Evolutionary conservation across 805 yeast species (phyloP).

Genomic region (Candida argentea): DNA sequence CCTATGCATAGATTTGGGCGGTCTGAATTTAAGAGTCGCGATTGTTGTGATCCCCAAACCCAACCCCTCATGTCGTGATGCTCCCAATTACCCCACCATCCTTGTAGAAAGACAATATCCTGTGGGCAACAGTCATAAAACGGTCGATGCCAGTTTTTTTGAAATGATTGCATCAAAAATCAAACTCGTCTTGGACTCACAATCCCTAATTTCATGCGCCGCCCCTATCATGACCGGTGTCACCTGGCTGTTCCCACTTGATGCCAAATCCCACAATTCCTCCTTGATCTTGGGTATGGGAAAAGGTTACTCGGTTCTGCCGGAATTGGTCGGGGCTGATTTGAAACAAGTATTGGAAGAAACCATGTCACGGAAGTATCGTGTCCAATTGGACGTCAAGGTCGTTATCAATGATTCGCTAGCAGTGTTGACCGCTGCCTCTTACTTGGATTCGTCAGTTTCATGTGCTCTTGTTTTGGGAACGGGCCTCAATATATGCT

Average conservation of each 20-base stretch:
- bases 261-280: conserved; percentile 28
- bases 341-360: conserved; percentile 32
- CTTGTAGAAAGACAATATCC: conserved; percentile 27
- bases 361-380: conserved; percentile 13
- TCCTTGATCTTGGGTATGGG: conserved; percentile 44
- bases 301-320: conserved; percentile 46
- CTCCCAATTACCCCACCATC: conserved; percentile 4
- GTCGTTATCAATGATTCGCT: conserved; percentile 53
- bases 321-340: conserved; percentile 31
- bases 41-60: conserved; percentile 19
- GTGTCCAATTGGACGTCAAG: conserved; percentile 26
- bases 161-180: conserved; percentile 28
- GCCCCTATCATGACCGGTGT: conserved; percentile 30
- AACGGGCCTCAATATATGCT: conserved; percentile 55
- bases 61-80: conserved; percentile 4
- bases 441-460: conserved; percentile 24
- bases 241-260: conserved; percentile 50
- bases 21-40: conserved; percentile 40
- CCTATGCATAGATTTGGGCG: conserved; percentile 47
- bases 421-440: conserved; percentile 52
- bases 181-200: conserved; percentile 15
- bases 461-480: conserved; percentile 54
- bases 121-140: conserved; percentile 27
- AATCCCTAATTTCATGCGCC: conserved; percentile 6
- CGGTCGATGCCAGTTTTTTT: conserved; percentile 34